These are phyloP conservation scores for Sporothrix dimorphospora DNA, from an alignment of 2,329 filamentous ascomycete genomes.

Conservation along the genomic window DNA sequence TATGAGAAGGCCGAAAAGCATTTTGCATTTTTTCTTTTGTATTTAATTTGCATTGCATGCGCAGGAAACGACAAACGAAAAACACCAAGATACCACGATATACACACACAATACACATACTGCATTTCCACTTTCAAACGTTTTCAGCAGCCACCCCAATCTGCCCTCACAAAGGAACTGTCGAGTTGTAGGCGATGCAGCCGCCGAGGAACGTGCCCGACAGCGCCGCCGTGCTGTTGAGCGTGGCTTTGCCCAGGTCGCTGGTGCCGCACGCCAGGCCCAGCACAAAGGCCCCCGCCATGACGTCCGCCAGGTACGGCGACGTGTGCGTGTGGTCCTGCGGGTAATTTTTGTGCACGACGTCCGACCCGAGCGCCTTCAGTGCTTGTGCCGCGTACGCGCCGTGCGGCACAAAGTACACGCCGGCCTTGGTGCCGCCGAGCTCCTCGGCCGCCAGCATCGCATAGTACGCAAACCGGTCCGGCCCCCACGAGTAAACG, in stretches of 20 bases:
- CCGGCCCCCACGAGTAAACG: slow-evolving; percentile 50
- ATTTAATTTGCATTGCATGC: not conserved
- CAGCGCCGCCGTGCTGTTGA: slow-evolving; percentile 31
- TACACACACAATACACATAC: not conserved
- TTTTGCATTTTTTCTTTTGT: slow-evolving; percentile 2
- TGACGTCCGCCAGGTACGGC: slow-evolving; percentile 56
- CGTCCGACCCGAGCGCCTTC: slow-evolving; percentile 47
- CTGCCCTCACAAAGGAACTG: slow-evolving; percentile 21
- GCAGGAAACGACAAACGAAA: not conserved
- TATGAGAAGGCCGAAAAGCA: not conserved
- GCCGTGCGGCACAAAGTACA: slow-evolving; percentile 60
- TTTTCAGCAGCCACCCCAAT: not conserved
- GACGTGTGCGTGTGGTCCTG: slow-evolving; percentile 67
- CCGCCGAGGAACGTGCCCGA: slow-evolving; percentile 24
- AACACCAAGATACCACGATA: not conserved
- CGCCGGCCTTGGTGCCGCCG: slow-evolving; percentile 45
- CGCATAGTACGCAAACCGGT: slow-evolving; percentile 60
- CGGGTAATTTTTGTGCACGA: slow-evolving; percentile 58
- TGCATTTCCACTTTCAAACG: not conserved
- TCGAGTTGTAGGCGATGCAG: slow-evolving; percentile 30
- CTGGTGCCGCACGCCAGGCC: slow-evolving; percentile 32
- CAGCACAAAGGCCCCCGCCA: slow-evolving; percentile 56
- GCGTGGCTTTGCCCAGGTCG: slow-evolving; percentile 26
- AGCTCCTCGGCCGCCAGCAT: slow-evolving; percentile 43
- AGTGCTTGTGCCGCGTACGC: slow-evolving; percentile 58